Percentiles rank a stretch among this genome's conserved stretches.
phyloP scores from a whole-genome alignment of 1,284 basidiomycete species.

The Cutaneotrichosporon dermatis region DNA sequence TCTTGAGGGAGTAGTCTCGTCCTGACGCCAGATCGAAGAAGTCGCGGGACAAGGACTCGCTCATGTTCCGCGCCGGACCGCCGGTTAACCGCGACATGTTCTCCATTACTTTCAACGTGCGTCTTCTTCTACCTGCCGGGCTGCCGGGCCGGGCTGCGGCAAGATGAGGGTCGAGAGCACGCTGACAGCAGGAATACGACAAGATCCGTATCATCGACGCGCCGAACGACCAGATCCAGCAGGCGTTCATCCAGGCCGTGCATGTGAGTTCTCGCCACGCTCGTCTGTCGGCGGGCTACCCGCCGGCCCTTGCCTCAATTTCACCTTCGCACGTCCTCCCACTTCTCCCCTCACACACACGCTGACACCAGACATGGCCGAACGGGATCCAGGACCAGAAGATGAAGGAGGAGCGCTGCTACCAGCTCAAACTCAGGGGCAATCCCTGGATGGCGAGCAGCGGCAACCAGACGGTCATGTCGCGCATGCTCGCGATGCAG shows the following conservation, averaged over 20 bases:
- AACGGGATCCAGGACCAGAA: constrained; percentile 33
- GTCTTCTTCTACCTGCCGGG: neutral
- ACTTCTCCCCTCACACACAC: too few species aligned
- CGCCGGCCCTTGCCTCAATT: too few species aligned
- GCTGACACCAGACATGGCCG: constrained; percentile 23
- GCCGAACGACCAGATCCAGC: constrained; percentile 25
- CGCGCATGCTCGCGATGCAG: constrained; percentile 26
- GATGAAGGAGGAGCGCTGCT: constrained; percentile 33
- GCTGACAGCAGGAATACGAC: constrained; percentile 17
- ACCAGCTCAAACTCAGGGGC: constrained; percentile 39
- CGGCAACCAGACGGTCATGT: constrained; percentile 25
- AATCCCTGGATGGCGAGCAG: constrained; percentile 34
- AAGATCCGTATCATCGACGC: constrained; percentile 45
- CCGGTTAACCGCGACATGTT: constrained; percentile 34
- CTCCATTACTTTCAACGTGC: constrained; percentile 37
- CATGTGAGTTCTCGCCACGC: constrained; percentile 17
- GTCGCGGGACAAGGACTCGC: constrained; percentile 35
- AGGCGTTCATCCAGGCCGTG: constrained; percentile 31
- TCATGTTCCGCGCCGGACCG: constrained; percentile 35
- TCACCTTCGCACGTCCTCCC: too few species aligned
- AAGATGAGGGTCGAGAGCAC: too few species aligned
- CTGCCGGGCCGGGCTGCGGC: too few species aligned
- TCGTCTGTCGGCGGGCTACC: too few species aligned
- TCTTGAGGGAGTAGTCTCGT: neutral
- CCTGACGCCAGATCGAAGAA: constrained; percentile 24